phyloP scores from a whole-genome alignment of 768 basidiomycete genomes.

The Lyophyllum shimeji region DNA sequence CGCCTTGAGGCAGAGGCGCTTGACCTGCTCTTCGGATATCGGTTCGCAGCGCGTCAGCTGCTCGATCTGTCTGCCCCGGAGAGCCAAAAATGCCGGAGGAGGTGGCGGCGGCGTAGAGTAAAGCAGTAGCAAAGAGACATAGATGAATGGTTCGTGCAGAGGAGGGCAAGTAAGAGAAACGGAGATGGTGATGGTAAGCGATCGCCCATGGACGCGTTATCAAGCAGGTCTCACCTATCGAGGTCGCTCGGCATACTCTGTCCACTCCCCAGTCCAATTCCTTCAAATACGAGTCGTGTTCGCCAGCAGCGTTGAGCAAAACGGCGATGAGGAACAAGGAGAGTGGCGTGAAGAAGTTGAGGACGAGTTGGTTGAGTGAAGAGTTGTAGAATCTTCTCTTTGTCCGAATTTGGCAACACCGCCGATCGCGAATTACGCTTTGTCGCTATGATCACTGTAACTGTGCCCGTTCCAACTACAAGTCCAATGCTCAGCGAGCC shows the following conservation, averaged over 20 bases:
- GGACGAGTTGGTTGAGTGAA: neutral
- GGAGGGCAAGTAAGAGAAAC: neutral
- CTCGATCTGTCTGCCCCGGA: constrained; percentile 77
- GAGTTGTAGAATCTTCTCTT: neutral
- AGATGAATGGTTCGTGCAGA: too few species aligned
- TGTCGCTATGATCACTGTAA: too few species aligned
- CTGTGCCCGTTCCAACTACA: too few species aligned
- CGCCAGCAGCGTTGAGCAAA: neutral
- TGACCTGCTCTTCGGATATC: constrained; percentile 95
- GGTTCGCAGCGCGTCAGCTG: constrained; percentile 92
- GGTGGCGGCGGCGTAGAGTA: constrained; percentile 1
- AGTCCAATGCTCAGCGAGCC: neutral
- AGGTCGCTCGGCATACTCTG: constrained; percentile 24
- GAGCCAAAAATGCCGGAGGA: neutral
- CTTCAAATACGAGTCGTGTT: neutral
- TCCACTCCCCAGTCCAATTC: neutral
- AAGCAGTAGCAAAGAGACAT: neutral
- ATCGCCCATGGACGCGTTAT: neutral
- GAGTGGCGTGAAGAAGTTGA: neutral
- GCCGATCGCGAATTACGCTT: constrained; percentile 9
- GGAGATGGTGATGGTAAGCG: neutral
- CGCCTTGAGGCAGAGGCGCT: constrained; percentile 92
- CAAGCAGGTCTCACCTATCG: constrained; percentile 18
- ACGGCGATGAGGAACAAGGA: neutral
- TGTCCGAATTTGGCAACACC: constrained; percentile 10